Conservation (phyloP, 129 eudicot genomes). For the Heracleum sosnowskyi region DNA sequence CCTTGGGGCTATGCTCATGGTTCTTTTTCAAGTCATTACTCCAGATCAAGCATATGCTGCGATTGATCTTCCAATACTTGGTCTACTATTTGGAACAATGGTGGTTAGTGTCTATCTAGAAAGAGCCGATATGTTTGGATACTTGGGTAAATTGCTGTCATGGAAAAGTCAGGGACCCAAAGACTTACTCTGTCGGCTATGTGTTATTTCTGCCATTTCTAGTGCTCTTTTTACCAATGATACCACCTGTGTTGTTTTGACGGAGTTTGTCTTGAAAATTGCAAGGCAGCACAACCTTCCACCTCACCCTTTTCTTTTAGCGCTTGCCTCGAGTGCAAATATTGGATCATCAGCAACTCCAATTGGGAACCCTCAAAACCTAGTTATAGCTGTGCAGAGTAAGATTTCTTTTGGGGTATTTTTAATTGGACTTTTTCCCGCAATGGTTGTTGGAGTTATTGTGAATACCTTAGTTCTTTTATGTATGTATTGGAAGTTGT, state of each 20-base stretch:
- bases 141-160: constrained; percentile 58
- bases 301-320: constrained; percentile 78
- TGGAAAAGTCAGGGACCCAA: constrained; percentile 76
- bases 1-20: constrained; percentile 94
- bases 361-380: constrained; percentile 88
- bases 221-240: constrained; percentile 94
- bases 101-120: constrained; percentile 89
- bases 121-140: constrained; percentile 88
- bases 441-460: constrained; percentile 65
- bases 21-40: constrained; percentile 60
- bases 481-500: constrained; percentile 75
- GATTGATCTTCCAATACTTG: constrained; percentile 88
- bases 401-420: constrained; percentile 67
- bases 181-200: constrained; percentile 70
- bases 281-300: constrained; percentile 94
- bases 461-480: constrained; percentile 64
- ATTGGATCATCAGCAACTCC: constrained; percentile 97
- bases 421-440: constrained; percentile 52
- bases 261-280: constrained; percentile 82
- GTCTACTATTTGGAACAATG: constrained; percentile 91
- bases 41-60: constrained; percentile 91
- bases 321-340: constrained; percentile 91
- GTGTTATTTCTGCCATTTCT: constrained; percentile 68
- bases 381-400: constrained; percentile 83
- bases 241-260: constrained; percentile 82